Evolutionary conservation across 202 grass and related monocot genomes (phyloP).

Genomic region (Eragrostis tef): DNA sequence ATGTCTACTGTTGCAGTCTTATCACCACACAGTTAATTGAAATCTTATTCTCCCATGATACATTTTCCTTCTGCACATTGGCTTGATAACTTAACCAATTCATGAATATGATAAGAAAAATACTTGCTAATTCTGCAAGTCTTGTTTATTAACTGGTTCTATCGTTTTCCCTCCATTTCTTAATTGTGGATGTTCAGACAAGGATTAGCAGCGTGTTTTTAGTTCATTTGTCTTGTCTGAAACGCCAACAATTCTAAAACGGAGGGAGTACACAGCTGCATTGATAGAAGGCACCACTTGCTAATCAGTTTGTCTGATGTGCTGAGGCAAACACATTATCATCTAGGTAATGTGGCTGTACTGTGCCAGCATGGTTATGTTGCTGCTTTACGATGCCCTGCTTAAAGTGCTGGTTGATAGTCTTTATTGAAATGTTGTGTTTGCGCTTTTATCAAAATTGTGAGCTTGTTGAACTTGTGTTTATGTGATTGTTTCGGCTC

Average conservation of each 20-base stretch:
- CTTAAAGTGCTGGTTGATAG: constrained; percentile 3
- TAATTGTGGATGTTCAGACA: no score
- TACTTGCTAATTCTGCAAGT: neutral
- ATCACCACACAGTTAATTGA: constrained; percentile 6
- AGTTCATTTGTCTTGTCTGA: no score
- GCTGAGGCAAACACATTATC: constrained; percentile 7
- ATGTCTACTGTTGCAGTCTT: constrained; percentile 1
- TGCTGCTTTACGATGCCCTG: neutral
- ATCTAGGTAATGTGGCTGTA: neutral
- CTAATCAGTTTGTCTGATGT: constrained; percentile 4
- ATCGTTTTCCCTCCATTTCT: neutral
- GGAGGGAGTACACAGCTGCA: no score
- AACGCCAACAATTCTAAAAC: no score
- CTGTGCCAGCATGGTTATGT: neutral
- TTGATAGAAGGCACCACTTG: neutral
- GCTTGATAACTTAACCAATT: constrained; percentile 3
- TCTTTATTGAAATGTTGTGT: constrained; percentile 25
- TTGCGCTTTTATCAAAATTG: constrained; percentile 4
- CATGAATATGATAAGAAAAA: constrained; percentile 27
- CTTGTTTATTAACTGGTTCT: neutral
- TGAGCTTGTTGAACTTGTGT: neutral
- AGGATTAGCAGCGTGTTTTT: no score
- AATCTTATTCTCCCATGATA: constrained; percentile 18
- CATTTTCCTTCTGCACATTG: neutral
- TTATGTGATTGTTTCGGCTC: neutral